Evolutionary conservation across 1,284 basidiomycete genomes (phyloP).

Genomic region (Rhodotorula sp.): DNA sequence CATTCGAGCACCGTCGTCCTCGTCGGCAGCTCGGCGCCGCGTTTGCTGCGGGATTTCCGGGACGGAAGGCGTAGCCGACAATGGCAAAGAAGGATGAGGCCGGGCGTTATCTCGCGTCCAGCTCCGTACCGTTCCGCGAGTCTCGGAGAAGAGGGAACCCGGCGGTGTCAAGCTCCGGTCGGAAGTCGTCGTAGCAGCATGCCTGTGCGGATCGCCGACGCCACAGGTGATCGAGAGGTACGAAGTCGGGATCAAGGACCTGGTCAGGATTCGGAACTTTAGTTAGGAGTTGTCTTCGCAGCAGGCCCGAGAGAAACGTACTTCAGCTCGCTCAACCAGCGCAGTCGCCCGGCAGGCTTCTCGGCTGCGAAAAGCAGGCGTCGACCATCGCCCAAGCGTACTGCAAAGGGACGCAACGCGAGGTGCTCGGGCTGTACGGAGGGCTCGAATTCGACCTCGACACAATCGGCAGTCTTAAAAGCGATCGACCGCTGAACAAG

Average conservation of each 20-base stretch:
- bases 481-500: not conserved
- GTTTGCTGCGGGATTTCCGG: too few relatives aligned
- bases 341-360: constrained; percentile 8
- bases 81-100: not conserved
- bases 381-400: constrained; percentile 7
- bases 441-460: constrained; percentile 11
- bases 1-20: not conserved
- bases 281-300: not conserved
- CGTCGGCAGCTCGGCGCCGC: too few relatives aligned
- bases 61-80: too few relatives aligned
- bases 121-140: not conserved
- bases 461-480: not conserved
- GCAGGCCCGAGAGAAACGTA: not conserved
- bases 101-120: not conserved
- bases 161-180: constrained; percentile 3
- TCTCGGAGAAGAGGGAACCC: constrained; percentile 13
- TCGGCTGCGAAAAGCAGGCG: constrained; percentile 1
- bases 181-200: not conserved
- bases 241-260: too few relatives aligned
- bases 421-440: not conserved
- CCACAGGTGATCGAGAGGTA: not conserved
- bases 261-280: too few relatives aligned
- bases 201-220: not conserved
- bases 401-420: constrained; percentile 8
- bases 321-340: constrained; percentile 21